Percentiles rank a stretch among this genome's conserved stretches.
These are phyloP conservation scores for Umbelopsis ramanniana DNA, from an alignment of 192 early-diverging fungal species.

Conservation along the genomic window DNA sequence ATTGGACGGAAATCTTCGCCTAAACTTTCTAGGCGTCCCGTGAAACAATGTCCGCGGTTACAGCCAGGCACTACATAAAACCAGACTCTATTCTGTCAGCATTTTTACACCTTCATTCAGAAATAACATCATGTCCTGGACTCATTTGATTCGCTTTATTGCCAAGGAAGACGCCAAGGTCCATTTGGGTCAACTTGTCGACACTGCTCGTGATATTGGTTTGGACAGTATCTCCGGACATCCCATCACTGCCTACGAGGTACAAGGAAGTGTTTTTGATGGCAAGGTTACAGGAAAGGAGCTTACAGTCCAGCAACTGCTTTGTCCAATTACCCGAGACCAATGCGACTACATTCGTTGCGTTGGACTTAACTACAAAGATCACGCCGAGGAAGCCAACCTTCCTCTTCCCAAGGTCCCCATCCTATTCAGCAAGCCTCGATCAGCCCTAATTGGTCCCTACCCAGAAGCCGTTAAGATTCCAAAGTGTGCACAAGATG, in stretches of 20 bases:
- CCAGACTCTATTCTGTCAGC: background rate
- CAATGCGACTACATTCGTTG: slow-evolving; percentile 47
- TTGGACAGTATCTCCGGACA: slow-evolving; percentile 11
- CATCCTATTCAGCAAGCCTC: slow-evolving; percentile 61
- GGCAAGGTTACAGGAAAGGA: slow-evolving; percentile 13
- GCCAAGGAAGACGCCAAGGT: slow-evolving; percentile 21
- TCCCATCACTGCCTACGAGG: slow-evolving; percentile 1
- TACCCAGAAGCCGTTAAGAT: slow-evolving; percentile 46
- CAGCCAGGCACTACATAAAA: background rate
- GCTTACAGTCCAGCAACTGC: slow-evolving; percentile 3
- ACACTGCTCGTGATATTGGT: slow-evolving; percentile 1
- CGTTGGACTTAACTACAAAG: slow-evolving; percentile 62
- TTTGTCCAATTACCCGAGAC: slow-evolving; percentile 45
- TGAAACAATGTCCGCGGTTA: too few species aligned
- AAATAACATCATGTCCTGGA: slow-evolving; percentile 8
- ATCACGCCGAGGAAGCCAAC: slow-evolving; percentile 59
- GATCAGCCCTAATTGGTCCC: slow-evolving; percentile 46
- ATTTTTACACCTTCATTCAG: background rate
- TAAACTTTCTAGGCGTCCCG: too few species aligned
- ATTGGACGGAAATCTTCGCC: too few species aligned
- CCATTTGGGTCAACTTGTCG: background rate
- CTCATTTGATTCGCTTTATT: slow-evolving; percentile 23
- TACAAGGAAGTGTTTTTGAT: slow-evolving; percentile 15
- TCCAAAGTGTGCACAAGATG: slow-evolving; percentile 51
- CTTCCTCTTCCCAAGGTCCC: slow-evolving; percentile 50